A percentile compares a stretch with the other conserved stretches of the same genome.
Evolutionary conservation across 1,284 basidiomycete species (phyloP).

Genomic region (Apiotrichum montevideense): DNA sequence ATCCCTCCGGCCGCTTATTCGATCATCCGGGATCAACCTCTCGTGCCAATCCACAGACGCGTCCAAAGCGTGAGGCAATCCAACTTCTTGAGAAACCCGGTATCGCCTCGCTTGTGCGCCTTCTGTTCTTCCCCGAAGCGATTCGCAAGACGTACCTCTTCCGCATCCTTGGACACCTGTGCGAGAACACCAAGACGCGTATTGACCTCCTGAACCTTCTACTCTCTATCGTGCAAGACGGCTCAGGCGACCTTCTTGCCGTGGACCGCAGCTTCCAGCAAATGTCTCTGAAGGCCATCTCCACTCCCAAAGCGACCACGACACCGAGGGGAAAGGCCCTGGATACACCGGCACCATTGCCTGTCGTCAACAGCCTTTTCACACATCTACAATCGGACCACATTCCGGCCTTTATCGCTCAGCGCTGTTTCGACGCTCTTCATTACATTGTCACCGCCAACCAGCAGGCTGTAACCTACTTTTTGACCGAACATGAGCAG

Average conservation of each 20-base stretch:
- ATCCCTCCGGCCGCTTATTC: neutral
- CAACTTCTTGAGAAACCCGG: slow-evolving; percentile 89
- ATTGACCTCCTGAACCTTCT: slow-evolving; percentile 89
- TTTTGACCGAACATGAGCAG: slow-evolving; percentile 88
- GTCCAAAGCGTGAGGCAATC: slow-evolving; percentile 69
- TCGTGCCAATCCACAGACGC: neutral
- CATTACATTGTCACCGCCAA: slow-evolving; percentile 78
- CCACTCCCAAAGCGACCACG: slow-evolving; percentile 64
- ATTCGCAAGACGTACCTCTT: slow-evolving; percentile 78
- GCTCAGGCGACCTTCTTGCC: slow-evolving; percentile 80
- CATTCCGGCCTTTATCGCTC: slow-evolving; percentile 83
- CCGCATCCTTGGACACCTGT: slow-evolving; percentile 88
- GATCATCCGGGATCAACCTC: neutral
- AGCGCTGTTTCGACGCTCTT: slow-evolving; percentile 84
- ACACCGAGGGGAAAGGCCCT: slow-evolving; percentile 52
- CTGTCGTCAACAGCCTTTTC: slow-evolving; percentile 53
- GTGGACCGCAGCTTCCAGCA: slow-evolving; percentile 93
- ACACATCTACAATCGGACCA: slow-evolving; percentile 69
- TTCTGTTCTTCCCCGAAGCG: slow-evolving; percentile 94
- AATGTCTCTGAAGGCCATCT: slow-evolving; percentile 65
- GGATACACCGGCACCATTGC: slow-evolving; percentile 41
- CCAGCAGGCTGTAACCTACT: slow-evolving; percentile 76
- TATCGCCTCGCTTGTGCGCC: slow-evolving; percentile 80
- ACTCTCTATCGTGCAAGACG: slow-evolving; percentile 87
- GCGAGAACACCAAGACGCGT: slow-evolving; percentile 88